Evolutionary conservation across 352 stramenopile genomes (phyloP), one percentile per base, ranked within the genome.

Genomic region (Hyaloperonospora brassicae): DNA sequence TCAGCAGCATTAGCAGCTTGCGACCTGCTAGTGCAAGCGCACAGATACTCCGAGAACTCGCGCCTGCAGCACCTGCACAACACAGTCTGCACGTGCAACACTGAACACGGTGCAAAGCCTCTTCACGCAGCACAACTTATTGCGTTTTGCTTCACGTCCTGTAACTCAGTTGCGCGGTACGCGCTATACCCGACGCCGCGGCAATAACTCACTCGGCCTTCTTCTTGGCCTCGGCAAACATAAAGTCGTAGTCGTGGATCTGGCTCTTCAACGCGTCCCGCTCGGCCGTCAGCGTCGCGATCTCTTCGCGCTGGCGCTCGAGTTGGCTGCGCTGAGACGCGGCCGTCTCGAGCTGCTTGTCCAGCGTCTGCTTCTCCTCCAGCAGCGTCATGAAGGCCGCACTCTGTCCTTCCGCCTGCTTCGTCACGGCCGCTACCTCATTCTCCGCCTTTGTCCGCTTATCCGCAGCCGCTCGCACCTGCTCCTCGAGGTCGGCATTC

Each of bases 241-340:
- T 93, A 52, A 93, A 93, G 65, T 93, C 82, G 58, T 93, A 93
- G 61, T 93, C 82, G 52, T 93, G 79, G 46, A 93, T 79, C 60
- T 93, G 82, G 42, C 41, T 75, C 74, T 84, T 87, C 47, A 93
- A 66, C 14, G 79, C 59, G 49, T 90, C 82, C 47, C 79, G 61
- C 35, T 93, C 82, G 7, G 61, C 68, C 56, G 58, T 79, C 14
- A 93, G 62, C 14, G 66, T 68, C 12, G 58, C 57, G 41, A 89
- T 69, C 62, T 84, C 56, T 17, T 76, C 53, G 7, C 55, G 49
- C 60, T 86, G 68, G 5, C 59, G 42, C 42, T 68, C 61, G 10
- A 89, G 56, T 55, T 79, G 71, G 14, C 66, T 47, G 23, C 86
- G 52, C 25, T 85, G 68, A 9, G 49, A 25, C 61, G 79, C 77